Evolutionary conservation across 2,329 filamentous ascomycete genomes (phyloP).

Genomic region (Fusarium phyllophilum): DNA sequence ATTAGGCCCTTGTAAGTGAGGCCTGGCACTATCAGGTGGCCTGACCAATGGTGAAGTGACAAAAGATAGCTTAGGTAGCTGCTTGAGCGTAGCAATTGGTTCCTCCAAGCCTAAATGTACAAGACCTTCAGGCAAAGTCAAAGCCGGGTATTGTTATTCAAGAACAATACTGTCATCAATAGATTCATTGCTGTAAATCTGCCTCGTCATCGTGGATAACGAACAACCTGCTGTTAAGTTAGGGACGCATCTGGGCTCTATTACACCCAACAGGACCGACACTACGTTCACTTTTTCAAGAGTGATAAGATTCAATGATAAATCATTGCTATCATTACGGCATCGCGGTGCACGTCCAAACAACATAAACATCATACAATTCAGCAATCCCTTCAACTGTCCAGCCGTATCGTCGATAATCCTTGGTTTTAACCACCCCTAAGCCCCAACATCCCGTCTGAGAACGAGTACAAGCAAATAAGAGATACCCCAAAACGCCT

Average conservation of each 20-base stretch:
- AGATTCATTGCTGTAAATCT: not conserved
- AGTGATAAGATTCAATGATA: not conserved
- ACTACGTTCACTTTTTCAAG: not conserved
- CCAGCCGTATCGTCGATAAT: conserved; percentile 19
- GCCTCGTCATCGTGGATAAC: not conserved
- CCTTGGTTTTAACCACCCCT: conserved; percentile 21
- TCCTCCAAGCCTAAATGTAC: not conserved
- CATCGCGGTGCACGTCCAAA: conserved; percentile 42
- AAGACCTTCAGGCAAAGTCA: not conserved
- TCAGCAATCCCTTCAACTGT: conserved; percentile 15
- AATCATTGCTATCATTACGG: conserved; percentile 48
- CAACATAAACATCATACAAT: conserved; percentile 39
- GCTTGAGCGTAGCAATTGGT: not conserved
- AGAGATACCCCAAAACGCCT: conserved; percentile 36
- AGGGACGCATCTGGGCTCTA: not conserved
- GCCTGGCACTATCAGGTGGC: conserved; percentile 30
- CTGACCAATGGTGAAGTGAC: conserved; percentile 11
- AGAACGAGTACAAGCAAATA: conserved; percentile 26
- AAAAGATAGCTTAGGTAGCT: conserved; percentile 3
- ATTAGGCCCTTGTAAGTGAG: conserved; percentile 35
- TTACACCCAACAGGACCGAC: not conserved
- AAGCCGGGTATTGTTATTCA: not conserved
- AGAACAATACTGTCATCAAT: no score
- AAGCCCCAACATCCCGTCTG: conserved; percentile 18
- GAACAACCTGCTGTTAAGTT: not conserved